These are phyloP conservation scores for Volvox africanus DNA, from an alignment of 139 green algal genomes.

Conservation along the genomic window DNA sequence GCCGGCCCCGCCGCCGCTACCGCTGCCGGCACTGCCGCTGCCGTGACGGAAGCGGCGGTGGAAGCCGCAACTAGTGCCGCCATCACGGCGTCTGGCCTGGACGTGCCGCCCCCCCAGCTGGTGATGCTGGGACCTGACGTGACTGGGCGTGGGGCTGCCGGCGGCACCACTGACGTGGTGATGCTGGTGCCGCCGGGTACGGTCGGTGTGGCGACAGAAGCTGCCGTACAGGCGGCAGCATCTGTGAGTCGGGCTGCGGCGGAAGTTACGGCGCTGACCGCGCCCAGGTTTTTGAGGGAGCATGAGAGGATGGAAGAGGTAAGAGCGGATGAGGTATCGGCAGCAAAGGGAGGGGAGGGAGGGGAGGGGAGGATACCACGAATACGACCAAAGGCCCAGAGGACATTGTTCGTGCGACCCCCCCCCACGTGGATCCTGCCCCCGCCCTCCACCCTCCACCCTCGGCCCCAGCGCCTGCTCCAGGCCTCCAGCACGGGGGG, in stretches of 20 bases:
- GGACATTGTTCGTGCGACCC: background rate
- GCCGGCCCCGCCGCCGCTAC: background rate
- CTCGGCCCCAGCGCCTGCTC: background rate
- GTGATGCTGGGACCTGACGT: background rate
- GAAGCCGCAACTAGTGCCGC: constrained; percentile 29
- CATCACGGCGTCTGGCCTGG: background rate
- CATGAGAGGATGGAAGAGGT: constrained; percentile 25
- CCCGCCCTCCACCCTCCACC: too few species aligned
- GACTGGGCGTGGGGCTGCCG: background rate
- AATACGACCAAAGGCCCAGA: background rate
- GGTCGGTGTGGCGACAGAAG: constrained; percentile 12
- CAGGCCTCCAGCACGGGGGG: background rate
- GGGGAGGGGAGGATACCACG: background rate
- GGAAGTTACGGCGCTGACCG: background rate
- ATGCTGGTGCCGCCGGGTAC: constrained; percentile 34
- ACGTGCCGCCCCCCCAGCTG: constrained; percentile 36
- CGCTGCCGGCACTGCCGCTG: constrained; percentile 16
- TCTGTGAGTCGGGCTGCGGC: background rate
- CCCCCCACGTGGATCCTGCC: background rate
- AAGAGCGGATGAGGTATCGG: background rate
- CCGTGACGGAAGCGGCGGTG: constrained; percentile 28
- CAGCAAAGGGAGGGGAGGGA: background rate
- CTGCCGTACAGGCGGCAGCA: constrained; percentile 8
- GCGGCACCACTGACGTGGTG: background rate
- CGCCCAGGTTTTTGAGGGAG: background rate